Percentiles rank a stretch among this genome's conserved stretches.
Evolutionary conservation across 2,329 filamentous ascomycete genomes (phyloP).

Genomic region (Aspergillus nomiae): DNA sequence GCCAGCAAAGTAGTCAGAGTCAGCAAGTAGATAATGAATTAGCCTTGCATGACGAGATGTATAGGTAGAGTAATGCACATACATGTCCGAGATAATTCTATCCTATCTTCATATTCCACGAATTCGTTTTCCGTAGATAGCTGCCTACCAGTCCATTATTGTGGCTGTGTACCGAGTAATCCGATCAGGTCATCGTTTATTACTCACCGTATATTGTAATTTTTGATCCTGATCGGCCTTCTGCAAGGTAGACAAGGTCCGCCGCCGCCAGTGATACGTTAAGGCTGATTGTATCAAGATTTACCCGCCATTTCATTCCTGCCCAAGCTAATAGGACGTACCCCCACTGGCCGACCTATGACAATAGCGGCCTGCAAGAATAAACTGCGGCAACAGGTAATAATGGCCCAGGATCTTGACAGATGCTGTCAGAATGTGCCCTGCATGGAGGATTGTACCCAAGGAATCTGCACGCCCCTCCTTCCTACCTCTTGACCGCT

Average conservation of each 20-base stretch:
- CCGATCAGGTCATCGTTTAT: conserved; percentile 13
- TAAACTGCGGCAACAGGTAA: conserved; percentile 19
- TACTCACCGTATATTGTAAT: conserved; percentile 25
- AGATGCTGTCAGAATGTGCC: conserved; percentile 17
- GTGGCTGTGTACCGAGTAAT: conserved; percentile 17
- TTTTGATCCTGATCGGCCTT: conserved; percentile 4
- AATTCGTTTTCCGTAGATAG: conserved; percentile 2
- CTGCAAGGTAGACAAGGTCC: conserved; percentile 25
- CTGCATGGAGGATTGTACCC: conserved; percentile 9
- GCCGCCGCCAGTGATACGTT: conserved; percentile 5
- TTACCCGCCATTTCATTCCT: conserved; percentile 22
- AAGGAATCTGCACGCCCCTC: conserved; percentile 13
- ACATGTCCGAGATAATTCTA: background rate
- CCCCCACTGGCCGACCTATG: conserved; percentile 14
- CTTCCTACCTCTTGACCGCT: conserved; percentile 13
- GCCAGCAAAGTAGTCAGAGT: conserved; percentile 5
- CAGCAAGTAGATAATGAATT: conserved; percentile 10
- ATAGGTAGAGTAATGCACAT: background rate
- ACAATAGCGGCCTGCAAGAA: conserved; percentile 2
- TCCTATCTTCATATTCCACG: background rate
- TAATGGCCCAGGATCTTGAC: conserved; percentile 16
- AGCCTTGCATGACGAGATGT: conserved; percentile 15
- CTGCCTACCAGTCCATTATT: conserved; percentile 11
- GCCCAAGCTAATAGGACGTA: conserved; percentile 23
- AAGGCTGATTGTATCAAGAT: conserved; percentile 16